These are phyloP conservation scores for Solanum hybrid DNA, from an alignment of 305 asterid genomes.

Conservation along the genomic window DNA sequence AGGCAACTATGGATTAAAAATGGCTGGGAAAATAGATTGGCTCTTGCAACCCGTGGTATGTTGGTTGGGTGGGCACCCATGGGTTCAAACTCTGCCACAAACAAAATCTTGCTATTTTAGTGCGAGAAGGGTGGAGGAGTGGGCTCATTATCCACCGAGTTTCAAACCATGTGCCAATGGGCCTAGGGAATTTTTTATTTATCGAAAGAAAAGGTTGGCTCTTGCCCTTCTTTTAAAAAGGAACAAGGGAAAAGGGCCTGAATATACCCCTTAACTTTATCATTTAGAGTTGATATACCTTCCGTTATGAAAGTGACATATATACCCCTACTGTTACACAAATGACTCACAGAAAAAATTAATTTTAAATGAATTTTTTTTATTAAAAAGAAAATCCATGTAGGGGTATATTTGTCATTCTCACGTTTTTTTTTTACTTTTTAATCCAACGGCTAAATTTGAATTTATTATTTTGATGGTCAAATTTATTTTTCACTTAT, in stretches of 20 bases:
- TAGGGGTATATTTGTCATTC: neutral
- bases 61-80: neutral
- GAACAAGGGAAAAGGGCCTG: neutral
- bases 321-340: neutral
- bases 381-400: neutral
- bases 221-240: neutral
- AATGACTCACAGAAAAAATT: neutral
- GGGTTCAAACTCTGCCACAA: neutral
- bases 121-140: neutral
- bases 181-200: neutral
- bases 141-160: neutral
- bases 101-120: neutral
- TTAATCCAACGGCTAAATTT: neutral
- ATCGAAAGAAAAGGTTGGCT: neutral
- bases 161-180: neutral
- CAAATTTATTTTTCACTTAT: neutral
- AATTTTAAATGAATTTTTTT: no score
- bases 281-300: neutral
- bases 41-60: neutral
- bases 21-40: neutral
- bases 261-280: neutral
- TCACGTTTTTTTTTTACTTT: neutral
- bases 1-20: neutral
- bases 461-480: neutral
- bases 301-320: neutral